phyloP scores from a whole-genome alignment of 108 stramenopile genomes.

The Chaetoceros muelleri region DNA sequence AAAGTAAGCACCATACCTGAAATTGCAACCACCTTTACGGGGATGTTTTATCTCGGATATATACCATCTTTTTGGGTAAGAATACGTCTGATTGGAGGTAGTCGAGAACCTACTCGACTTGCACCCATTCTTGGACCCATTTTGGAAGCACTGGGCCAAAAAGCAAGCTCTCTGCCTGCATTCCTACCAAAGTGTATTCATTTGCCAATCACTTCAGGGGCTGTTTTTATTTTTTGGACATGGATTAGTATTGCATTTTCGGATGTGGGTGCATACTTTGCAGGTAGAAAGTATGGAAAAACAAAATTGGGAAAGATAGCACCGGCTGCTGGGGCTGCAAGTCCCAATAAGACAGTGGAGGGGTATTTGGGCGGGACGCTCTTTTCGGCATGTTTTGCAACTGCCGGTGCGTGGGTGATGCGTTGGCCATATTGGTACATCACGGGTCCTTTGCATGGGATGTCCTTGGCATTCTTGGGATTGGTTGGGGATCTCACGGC shows the following conservation, averaged over 20 bases:
- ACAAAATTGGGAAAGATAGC: conserved; percentile 70
- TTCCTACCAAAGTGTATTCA: conserved; percentile 51
- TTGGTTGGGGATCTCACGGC: conserved; percentile 95
- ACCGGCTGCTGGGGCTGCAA: conserved; percentile 83
- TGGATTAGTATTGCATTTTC: conserved; percentile 88
- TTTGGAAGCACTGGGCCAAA: conserved; percentile 34
- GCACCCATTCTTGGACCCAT: conserved; percentile 41
- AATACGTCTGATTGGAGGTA: conserved; percentile 46
- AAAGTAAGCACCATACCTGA: conserved; percentile 73
- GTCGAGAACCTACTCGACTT: conserved; percentile 51
- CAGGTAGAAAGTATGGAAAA: conserved; percentile 70
- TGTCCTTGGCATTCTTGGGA: conserved; percentile 63
- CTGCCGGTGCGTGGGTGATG: conserved; percentile 82
- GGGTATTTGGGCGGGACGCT: conserved; percentile 87
- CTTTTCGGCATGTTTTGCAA: conserved; percentile 43
- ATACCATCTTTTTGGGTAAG: conserved; percentile 93
- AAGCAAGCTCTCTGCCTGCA: conserved; percentile 30
- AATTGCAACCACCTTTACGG: conserved; percentile 93
- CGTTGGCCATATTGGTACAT: conserved; percentile 82
- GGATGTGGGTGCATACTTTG: conserved; percentile 93
- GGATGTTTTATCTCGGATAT: conserved; percentile 95
- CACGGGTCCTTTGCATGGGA: conserved; percentile 81
- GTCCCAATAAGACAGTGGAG: conserved; percentile 96
- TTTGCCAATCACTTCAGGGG: conserved; percentile 76
- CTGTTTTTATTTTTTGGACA: conserved; percentile 91